Evolutionary conservation across 345 rosid genomes (phyloP), one percentile per base, ranked within the genome.

Genomic region (Firmiana major): DNA sequence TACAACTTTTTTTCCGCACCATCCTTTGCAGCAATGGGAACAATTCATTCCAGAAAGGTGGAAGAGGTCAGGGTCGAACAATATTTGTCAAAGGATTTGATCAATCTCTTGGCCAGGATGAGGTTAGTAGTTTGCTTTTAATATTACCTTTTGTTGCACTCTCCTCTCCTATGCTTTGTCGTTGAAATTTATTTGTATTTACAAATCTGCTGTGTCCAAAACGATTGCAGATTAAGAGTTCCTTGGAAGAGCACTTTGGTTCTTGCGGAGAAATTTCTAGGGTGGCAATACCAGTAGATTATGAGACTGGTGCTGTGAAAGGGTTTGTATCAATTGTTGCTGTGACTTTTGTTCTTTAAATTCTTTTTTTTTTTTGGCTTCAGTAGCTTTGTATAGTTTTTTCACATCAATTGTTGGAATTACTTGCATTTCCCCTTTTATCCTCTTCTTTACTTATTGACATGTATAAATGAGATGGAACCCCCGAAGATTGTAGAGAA

Each of bases 21-120:
- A 54, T 54, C 46, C 19, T 77, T 58, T 77, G 76, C 91, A 91
- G 97, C 59, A 86, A 80, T 21, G 90, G 81, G 17, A 71, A 73
- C 78, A 86, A 77, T 77, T 83, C 87, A 64, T 87, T 75, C 64
- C 90, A 87, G 76, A 88, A 81, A 79, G 89, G 92, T 42, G 93
- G 83, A 4, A 73, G 74, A 63, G 85, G 85, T 65, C 87, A 85
- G 45, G n/a, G 51, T 7, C 82, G 71, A 45, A 84, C 85, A 3
- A n/a, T 91, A 7, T 96, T 81, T 59, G 89, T 96, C 0, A 87
- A 77, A 81, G 97, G 97, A 45, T 89, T 96, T 66, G 93, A 96
- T 72, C 65, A 75, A 7, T 79, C 89, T 1, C 76, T 59, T 21
- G 83, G 84, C 1, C 90, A 86, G 77, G 90, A 91, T 3, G 86